A percentile compares a stretch with the other conserved stretches of the same genome.
phyloP scores from a whole-genome alignment of 352 stramenopile genomes.

The Phytophthora uliginosa region DNA sequence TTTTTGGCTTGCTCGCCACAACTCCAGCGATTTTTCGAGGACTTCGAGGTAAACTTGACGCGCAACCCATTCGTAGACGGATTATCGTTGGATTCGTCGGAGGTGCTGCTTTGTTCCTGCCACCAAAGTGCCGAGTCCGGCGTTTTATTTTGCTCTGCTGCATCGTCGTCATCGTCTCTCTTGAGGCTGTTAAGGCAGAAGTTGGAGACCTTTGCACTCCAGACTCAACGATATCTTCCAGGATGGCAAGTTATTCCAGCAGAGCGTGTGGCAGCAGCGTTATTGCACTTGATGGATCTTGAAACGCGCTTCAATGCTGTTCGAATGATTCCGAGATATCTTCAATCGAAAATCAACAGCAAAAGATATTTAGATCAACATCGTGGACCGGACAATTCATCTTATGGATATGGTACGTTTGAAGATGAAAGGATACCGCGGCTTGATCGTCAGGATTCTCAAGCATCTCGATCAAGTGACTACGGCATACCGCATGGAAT shows the following conservation, averaged over 20 bases:
- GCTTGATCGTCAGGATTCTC: slow-evolving; percentile 2
- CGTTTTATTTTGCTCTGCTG: slow-evolving; percentile 41
- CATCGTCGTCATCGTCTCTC: slow-evolving; percentile 49
- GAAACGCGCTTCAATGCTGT: slow-evolving; percentile 65
- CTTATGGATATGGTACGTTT: slow-evolving; percentile 26
- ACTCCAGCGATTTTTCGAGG: slow-evolving; percentile 54
- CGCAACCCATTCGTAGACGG: slow-evolving; percentile 77
- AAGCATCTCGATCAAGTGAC: not conserved
- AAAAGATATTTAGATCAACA: slow-evolving; percentile 7
- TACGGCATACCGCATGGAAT: not conserved
- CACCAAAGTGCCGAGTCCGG: slow-evolving; percentile 41
- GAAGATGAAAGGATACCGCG: slow-evolving; percentile 23
- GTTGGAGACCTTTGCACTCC: slow-evolving; percentile 60
- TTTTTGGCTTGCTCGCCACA: slow-evolving; percentile 47
- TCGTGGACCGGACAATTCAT: not conserved
- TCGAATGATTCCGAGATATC: slow-evolving; percentile 65
- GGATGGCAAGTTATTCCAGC: slow-evolving; percentile 69
- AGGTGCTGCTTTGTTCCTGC: slow-evolving; percentile 76
- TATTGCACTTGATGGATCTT: slow-evolving; percentile 66
- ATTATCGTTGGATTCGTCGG: slow-evolving; percentile 71
- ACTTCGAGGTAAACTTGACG: slow-evolving; percentile 50
- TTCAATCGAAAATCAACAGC: slow-evolving; percentile 35
- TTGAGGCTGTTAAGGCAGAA: slow-evolving; percentile 64
- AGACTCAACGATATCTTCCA: slow-evolving; percentile 48
- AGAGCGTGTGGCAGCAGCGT: slow-evolving; percentile 57